Base-by-base conservation (phyloP, 805 yeast genomes). In the Myxozyma neglecta region DNA sequence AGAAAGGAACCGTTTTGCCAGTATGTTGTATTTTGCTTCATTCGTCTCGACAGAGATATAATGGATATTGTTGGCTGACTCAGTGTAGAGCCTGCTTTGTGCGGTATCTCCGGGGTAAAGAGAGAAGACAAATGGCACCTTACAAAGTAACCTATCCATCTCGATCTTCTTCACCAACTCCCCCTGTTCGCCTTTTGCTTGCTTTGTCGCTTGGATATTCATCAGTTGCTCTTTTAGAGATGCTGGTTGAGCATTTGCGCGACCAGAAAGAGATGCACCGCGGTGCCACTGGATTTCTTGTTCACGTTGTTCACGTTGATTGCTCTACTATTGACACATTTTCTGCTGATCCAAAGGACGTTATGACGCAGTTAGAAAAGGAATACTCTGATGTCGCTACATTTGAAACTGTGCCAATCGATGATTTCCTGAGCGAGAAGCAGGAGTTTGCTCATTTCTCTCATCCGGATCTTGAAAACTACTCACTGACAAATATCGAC, bases 101-200 rank as follows among this genome's bases (percentile, higher is more conserved):
- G 20, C 80, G 85, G 61, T 92, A 90, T 71, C 79, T 92, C 42
- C 80, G 87, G 60, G 86, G 89, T 29, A 92, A 92, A 72, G 91
- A 89, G 73, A 79, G 96, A 64, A 88, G 87, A 70, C 88, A 81
- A 70, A 85, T 93, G 90, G 91, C 88, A 13, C 83, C 80, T 57
- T 91, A 82, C 75, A 88, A 89, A 70, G 92, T 88, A 24, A 82
- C 85, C 69, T 90, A 81, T 60, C 75, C 74, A 77, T 84, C 83
- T 13, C 74, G 75, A 1, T 76, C 76, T 16, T 76, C 75, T 3
- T 62, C 71, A 47, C 76, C 71, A 13, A 59, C 71, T 1, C 84
- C 81, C 16, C 80, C 75, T 37, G 80, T 87, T 0, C 69, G 88
- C 34, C 35, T 64, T 6, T n/a, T 65, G 32, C 45, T 64, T 9